Conservation (phyloP, 805 yeast genomes). For the Wickerhamomyces queroliae region DNA sequence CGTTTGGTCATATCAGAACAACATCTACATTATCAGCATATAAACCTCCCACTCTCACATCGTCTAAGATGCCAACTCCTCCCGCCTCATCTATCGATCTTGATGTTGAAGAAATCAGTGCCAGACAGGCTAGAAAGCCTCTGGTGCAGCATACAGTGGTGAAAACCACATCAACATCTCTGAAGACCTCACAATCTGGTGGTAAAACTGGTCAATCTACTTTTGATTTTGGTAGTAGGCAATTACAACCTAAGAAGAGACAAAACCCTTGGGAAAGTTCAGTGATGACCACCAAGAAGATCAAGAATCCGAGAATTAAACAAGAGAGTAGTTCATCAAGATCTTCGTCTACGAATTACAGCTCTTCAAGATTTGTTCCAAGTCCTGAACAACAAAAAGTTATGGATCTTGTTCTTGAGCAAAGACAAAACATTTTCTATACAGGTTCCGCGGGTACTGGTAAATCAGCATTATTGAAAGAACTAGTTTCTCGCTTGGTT, state of each 20-base stretch:
- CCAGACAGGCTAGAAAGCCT: not conserved
- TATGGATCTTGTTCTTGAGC: slow-evolving; percentile 43
- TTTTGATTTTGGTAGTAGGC: not conserved
- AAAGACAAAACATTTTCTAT: slow-evolving; percentile 54
- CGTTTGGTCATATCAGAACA: not conserved
- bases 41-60: not conserved
- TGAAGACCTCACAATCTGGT: not conserved
- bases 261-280: slow-evolving; percentile 1
- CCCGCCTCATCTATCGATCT: not conserved
- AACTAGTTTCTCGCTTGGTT: slow-evolving; percentile 51
- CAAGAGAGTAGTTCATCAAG: slow-evolving; percentile 7
- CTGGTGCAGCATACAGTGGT: no score
- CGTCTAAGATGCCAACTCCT: not conserved
- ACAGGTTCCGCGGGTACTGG: slow-evolving; percentile 91
- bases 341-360: slow-evolving; percentile 2
- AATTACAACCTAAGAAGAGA: slow-evolving; percentile 1
- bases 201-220: not conserved
- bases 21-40: not conserved
- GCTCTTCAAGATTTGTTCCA: slow-evolving; percentile 15
- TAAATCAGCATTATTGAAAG: slow-evolving; percentile 63
- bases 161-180: no score
- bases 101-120: not conserved
- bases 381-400: slow-evolving; percentile 48
- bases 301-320: slow-evolving; percentile 10
- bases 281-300: slow-evolving; percentile 1